Conservation (phyloP, 1,139 yeast genomes). For the Hyphopichia fennica region DNA sequence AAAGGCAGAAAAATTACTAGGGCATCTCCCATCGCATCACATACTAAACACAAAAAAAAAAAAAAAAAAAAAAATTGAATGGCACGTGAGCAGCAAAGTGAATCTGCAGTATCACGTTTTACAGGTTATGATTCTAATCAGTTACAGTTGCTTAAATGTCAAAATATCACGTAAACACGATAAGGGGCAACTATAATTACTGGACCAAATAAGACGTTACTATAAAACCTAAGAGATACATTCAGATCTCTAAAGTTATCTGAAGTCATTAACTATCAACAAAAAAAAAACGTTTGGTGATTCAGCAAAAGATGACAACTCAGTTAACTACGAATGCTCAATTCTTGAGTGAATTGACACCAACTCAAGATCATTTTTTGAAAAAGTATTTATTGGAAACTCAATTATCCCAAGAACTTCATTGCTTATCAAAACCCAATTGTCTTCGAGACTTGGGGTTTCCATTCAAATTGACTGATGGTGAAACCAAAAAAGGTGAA, state of each 20-base stretch:
- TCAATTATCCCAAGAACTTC: conserved; percentile 63
- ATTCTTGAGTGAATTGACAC: neutral
- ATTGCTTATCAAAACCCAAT: conserved; percentile 52
- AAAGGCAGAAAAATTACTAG: neutral
- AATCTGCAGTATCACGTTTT: too few relatives aligned
- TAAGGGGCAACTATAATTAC: too few relatives aligned
- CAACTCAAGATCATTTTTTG: conserved; percentile 76
- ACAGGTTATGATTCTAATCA: too few relatives aligned
- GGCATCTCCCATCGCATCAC: conserved; percentile 3
- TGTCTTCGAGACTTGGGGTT: conserved; percentile 69
- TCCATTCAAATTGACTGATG: conserved; percentile 51
- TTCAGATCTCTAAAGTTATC: too few relatives aligned
- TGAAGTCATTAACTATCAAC: too few relatives aligned
- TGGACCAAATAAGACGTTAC: too few relatives aligned
- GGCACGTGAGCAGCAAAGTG: too few relatives aligned
- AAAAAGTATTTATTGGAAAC: conserved; percentile 73
- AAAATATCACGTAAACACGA: too few relatives aligned
- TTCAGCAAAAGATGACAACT: neutral
- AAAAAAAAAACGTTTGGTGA: too few relatives aligned
- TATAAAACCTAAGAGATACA: too few relatives aligned
- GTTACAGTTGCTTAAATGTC: too few relatives aligned
- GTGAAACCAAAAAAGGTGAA: conserved; percentile 7
- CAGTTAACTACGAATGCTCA: neutral
- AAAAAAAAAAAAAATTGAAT: neutral
- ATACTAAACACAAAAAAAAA: neutral